A percentile compares a stretch with the other conserved stretches of the same genome.
Evolutionary conservation across 2,329 filamentous ascomycete genomes (phyloP).

Genomic region (Penicillium oxalicum): DNA sequence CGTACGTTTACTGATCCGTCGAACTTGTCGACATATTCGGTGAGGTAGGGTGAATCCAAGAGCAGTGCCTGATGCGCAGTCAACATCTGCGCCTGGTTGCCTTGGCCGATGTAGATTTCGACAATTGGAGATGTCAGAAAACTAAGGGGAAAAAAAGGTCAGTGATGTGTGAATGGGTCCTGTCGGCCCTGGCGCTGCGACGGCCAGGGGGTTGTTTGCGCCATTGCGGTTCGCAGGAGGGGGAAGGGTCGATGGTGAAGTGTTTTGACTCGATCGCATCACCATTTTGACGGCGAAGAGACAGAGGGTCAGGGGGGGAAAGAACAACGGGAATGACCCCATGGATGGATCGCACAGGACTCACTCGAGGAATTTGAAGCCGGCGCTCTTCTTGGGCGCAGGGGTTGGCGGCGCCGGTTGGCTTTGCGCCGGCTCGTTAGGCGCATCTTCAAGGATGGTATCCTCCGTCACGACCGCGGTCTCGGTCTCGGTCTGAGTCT

Average conservation of each 20-base stretch:
- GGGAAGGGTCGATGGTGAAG: not conserved
- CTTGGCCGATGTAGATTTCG: slow-evolving; percentile 59
- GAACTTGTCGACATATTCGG: slow-evolving; percentile 57
- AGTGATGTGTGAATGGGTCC: slow-evolving; percentile 2
- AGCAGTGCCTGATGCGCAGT: slow-evolving; percentile 77
- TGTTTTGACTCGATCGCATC: not conserved
- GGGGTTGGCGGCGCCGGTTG: slow-evolving; percentile 10
- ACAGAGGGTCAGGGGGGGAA: no score
- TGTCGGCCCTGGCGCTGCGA: not conserved
- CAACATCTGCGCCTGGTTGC: slow-evolving; percentile 56
- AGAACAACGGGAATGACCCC: no score
- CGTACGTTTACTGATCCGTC: slow-evolving; percentile 56
- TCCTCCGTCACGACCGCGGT: slow-evolving; percentile 14
- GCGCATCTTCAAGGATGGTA: slow-evolving; percentile 16
- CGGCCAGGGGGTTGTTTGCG: not conserved
- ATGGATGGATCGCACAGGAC: not conserved
- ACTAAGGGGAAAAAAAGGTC: slow-evolving; percentile 14
- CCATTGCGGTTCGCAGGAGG: not conserved
- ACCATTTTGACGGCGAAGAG: no score
- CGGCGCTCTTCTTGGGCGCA: slow-evolving; percentile 14
- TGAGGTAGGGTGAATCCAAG: slow-evolving; percentile 67
- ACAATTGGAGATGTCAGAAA: slow-evolving; percentile 66
- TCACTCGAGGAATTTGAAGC: slow-evolving; percentile 29
- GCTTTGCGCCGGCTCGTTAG: slow-evolving; percentile 12
- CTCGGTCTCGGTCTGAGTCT: no score